Evolutionary conservation across 192 early-diverging fungal species (phyloP).

Genomic region (Umbelopsis sp.): DNA sequence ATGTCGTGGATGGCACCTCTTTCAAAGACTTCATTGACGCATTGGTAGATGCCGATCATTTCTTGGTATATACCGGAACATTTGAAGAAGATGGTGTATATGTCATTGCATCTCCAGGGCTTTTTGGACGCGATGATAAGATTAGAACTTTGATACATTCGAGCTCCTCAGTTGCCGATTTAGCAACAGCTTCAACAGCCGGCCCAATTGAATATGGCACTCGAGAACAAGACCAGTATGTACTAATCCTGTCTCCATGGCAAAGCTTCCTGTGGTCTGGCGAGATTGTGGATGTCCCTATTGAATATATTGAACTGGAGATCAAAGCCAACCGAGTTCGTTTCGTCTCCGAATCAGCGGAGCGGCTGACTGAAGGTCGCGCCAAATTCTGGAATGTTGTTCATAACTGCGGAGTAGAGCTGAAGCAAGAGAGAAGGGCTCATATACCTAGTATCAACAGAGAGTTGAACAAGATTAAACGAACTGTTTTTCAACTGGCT

Average conservation of each 20-base stretch:
- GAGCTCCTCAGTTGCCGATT: constrained; percentile 31
- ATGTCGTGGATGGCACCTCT: constrained; percentile 60
- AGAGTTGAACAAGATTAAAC: constrained; percentile 61
- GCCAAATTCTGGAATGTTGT: constrained; percentile 55
- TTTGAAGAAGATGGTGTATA: constrained; percentile 73
- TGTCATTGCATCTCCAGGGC: constrained; percentile 70
- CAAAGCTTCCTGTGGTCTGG: constrained; percentile 61
- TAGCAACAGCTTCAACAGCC: not conserved
- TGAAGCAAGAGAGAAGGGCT: constrained; percentile 57
- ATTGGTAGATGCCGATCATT: constrained; percentile 72
- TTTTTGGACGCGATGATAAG: constrained; percentile 26
- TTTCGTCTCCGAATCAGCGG: constrained; percentile 52
- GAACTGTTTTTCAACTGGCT: constrained; percentile 55
- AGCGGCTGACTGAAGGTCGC: constrained; percentile 46
- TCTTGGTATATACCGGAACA: constrained; percentile 70
- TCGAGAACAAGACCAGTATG: constrained; percentile 49
- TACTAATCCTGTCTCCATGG: constrained; percentile 63
- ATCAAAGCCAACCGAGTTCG: constrained; percentile 61
- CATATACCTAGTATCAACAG: constrained; percentile 61
- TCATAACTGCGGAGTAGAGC: constrained; percentile 44
- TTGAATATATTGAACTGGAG: constrained; percentile 40
- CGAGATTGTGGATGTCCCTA: constrained; percentile 45
- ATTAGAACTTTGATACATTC: constrained; percentile 30
- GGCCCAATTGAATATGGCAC: not conserved
- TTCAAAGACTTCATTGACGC: constrained; percentile 58